Evolutionary conservation across 805 yeast genomes (phyloP), one percentile per base, ranked within the genome.

Genomic region (Nakazawaea molendinolei): DNA sequence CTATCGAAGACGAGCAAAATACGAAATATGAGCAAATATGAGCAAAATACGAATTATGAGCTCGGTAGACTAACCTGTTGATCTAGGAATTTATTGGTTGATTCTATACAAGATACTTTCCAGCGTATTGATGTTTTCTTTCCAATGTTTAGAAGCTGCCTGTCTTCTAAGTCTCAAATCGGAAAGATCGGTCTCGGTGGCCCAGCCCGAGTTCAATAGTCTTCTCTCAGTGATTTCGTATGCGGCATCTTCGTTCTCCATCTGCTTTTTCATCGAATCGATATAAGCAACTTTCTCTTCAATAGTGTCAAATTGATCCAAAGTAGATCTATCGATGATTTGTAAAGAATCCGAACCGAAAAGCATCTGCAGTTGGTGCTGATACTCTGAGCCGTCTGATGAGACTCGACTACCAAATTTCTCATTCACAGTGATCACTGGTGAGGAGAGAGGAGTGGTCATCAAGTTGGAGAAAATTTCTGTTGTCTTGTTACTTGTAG

Each of bases 121-220:
- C 7, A 38, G 28, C 8, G 12, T 28, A 8, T 14, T 17, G 10
- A 38, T 38, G 23, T 20, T 28, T 13, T 33, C 37, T 9, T 19
- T 26, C 40, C 40, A 38, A 6, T 28, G 12, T 10, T 24, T 24
- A 30, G 27, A n/a, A 16, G 23, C 20, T 5, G 27, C 34, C 16
- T 33, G 34, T 19, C 36, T 27, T 20, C 37, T 32, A 21, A 28
- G 32, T 13, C 23, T 27, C 16, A 38, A 23, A 28, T 38, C 40
- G 12, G 7, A 8, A 8, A 38, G 10, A 8, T 38, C 40, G 8
- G 8, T 8, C 7, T 32, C 33, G 5, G 33, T 12, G 30, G 29
- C 20, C 40, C 40, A 38, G 9, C 40, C 40, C 9, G 37, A 33
- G n/a, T 16, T 15, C 21, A 38, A 19, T 8, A 38, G 22, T 28